A percentile compares a stretch with the other conserved stretches of the same genome.
Conservation (phyloP, 2,329 filamentous ascomycete genomes). For the Hymenoscyphus scutula region DNA sequence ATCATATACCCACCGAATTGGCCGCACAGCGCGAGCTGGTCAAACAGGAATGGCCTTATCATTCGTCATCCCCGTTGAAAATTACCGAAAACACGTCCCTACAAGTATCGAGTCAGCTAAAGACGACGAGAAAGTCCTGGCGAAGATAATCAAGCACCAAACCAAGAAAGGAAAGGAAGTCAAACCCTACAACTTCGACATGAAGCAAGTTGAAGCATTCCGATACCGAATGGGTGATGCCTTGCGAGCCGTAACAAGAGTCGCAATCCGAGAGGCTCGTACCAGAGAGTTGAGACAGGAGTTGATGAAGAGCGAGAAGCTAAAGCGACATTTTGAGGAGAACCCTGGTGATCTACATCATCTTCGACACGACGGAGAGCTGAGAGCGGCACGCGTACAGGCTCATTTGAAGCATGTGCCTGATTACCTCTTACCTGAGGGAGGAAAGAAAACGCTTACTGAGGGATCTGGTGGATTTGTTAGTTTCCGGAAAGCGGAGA, state of each 20-base stretch:
- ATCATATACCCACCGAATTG: slow-evolving; percentile 96
- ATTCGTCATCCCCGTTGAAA: slow-evolving; percentile 80
- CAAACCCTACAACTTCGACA: slow-evolving; percentile 91
- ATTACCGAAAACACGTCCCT: slow-evolving; percentile 85
- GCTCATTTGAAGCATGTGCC: slow-evolving; percentile 91
- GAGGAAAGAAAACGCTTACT: slow-evolving; percentile 66
- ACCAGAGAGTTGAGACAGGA: slow-evolving; percentile 86
- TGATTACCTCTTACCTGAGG: slow-evolving; percentile 82
- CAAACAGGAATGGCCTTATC: slow-evolving; percentile 94
- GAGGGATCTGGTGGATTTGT: slow-evolving; percentile 73
- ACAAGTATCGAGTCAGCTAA: slow-evolving; percentile 73
- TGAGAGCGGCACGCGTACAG: slow-evolving; percentile 79
- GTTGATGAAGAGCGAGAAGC: slow-evolving; percentile 87
- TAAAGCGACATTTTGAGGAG: slow-evolving; percentile 95
- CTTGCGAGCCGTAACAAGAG: slow-evolving; percentile 81
- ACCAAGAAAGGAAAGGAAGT: slow-evolving; percentile 75
- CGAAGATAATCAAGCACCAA: slow-evolving; percentile 77
- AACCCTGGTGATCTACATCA: slow-evolving; percentile 87
- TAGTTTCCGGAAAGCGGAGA: slow-evolving; percentile 55
- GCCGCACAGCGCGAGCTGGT: slow-evolving; percentile 86
- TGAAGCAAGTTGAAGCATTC: slow-evolving; percentile 90
- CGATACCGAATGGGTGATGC: slow-evolving; percentile 94
- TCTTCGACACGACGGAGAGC: slow-evolving; percentile 84
- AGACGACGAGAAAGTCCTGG: slow-evolving; percentile 80
- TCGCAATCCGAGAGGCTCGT: slow-evolving; percentile 85